These are phyloP conservation scores for Discostella stelligeroides DNA, from an alignment of 108 stramenopile genomes.

Conservation along the genomic window DNA sequence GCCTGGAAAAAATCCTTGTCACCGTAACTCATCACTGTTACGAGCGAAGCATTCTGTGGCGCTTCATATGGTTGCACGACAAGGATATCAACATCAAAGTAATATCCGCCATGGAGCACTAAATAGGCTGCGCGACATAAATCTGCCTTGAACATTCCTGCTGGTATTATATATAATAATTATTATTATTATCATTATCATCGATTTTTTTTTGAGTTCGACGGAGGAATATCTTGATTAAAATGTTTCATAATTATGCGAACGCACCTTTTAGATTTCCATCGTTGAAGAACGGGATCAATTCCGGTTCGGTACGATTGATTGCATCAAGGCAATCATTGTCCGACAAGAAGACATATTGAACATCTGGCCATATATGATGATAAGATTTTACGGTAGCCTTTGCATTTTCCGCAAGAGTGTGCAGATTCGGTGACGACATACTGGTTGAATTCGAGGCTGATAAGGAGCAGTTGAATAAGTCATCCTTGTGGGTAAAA, in stretches of 20 bases:
- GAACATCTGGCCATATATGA: conserved; percentile 20
- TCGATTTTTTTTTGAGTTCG: too few species aligned
- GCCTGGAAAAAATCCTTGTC: too few species aligned
- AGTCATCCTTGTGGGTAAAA: conserved; percentile 3
- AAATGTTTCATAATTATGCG: neutral
- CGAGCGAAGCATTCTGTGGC: conserved; percentile 6
- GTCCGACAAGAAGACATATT: conserved; percentile 21
- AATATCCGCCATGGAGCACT: conserved; percentile 28
- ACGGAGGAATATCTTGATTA: too few species aligned
- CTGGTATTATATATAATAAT: too few species aligned
- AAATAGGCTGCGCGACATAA: conserved; percentile 34
- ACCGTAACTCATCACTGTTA: conserved; percentile 16
- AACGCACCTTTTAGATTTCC: conserved; percentile 13
- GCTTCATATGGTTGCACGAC: conserved; percentile 26
- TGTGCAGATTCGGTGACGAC: conserved; percentile 10
- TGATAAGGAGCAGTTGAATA: neutral
- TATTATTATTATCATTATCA: too few species aligned
- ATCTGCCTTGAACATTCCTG: conserved; percentile 40
- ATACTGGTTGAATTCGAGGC: conserved; percentile 16
- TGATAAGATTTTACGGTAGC: conserved; percentile 19
- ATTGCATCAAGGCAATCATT: conserved; percentile 13
- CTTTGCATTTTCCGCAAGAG: conserved; percentile 34
- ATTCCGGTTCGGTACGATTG: conserved; percentile 15
- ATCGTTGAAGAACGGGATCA: conserved; percentile 21
- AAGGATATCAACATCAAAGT: conserved; percentile 43